phyloP scores from a whole-genome alignment of 2,329 filamentous ascomycete species.

The Dactylonectria estremocensis region DNA sequence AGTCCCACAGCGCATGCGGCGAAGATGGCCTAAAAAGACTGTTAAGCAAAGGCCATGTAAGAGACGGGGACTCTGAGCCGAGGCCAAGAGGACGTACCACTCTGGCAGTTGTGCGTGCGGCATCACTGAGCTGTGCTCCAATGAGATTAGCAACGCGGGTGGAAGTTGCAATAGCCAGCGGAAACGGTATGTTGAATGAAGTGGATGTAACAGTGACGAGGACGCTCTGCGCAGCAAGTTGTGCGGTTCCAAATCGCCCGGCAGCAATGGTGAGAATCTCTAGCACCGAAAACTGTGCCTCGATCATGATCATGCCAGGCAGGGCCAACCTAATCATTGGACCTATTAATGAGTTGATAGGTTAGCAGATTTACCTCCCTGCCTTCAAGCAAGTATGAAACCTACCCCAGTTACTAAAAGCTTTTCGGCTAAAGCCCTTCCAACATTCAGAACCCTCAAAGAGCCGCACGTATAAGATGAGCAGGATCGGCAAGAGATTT shows the following conservation, averaged over 20 bases:
- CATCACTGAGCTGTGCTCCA: conserved; percentile 82
- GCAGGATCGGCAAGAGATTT: conserved; percentile 78
- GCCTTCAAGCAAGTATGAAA: not conserved
- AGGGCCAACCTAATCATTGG: conserved; percentile 86
- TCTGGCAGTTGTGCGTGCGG: conserved; percentile 82
- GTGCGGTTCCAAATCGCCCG: conserved; percentile 81
- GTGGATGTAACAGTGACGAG: conserved; percentile 82
- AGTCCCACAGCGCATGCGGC: conserved; percentile 78
- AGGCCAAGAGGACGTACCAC: conserved; percentile 65
- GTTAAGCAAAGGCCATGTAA: not conserved
- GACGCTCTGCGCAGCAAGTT: conserved; percentile 88
- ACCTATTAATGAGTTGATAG: conserved; percentile 51
- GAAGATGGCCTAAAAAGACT: conserved; percentile 63
- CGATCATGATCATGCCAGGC: conserved; percentile 90
- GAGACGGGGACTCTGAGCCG: not conserved
- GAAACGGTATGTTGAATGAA: conserved; percentile 91
- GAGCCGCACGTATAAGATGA: conserved; percentile 82
- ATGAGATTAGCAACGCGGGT: conserved; percentile 93
- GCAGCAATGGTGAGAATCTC: conserved; percentile 87
- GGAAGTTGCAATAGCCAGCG: conserved; percentile 87
- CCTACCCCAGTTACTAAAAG: conserved; percentile 76
- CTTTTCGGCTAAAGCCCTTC: conserved; percentile 80
- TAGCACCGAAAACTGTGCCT: conserved; percentile 91
- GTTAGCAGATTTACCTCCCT: not conserved
- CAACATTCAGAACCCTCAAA: conserved; percentile 82